Base-by-base conservation (phyloP, 164 flowering plant species). In the Vitis cinerea region DNA sequence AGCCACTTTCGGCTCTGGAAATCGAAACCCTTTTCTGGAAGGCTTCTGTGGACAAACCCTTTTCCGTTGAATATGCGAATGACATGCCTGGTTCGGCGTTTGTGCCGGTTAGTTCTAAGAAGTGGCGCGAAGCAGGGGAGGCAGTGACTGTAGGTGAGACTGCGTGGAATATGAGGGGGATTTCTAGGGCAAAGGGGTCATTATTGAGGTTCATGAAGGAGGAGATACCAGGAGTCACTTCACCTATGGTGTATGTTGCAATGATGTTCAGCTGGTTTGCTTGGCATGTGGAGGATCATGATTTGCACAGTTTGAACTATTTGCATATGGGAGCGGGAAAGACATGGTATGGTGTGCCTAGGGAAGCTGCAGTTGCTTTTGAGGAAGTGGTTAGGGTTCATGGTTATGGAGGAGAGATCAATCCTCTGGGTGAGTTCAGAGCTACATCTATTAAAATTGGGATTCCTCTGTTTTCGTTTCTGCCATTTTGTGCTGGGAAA, bases 211-310 rank as follows among this genome's bases (percentile, higher is more conserved):
- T 89, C 66, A 92, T 96, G 99, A 93, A 89, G 87, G 97, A 96
- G 90, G 99, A 96, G 68, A 93, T 96, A 50, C 94, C 98, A 0
- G 99, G 99, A 0, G 99, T 96, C n/a, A 96, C 99, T 30, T 96
- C 99, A 1, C 98, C 99, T 3, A 96, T 96, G 99, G 90, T 96
- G 59, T 96, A 96, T 75, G 63, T 96, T 10, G 98, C 94, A 0
- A 96, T 96, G 99, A 72, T 96, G 92, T 93, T 96, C 71, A 93
- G 98, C 62, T 96, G 99, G 99, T 96, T 96, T 75, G 99, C 99
- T 73, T 96, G 99, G 99, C 99, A 96, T 84, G 99, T 90, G 5
- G 99, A 96, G 79, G 99, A 96, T 77, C 99, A 96, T 81, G 99
- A 96, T 71, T 79, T 96, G 80, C 99, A 96, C 71, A 96, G 99